phyloP scores from a whole-genome alignment of 2,329 filamentous ascomycete species.

The Hawksworthiomyces lignivorus region DNA sequence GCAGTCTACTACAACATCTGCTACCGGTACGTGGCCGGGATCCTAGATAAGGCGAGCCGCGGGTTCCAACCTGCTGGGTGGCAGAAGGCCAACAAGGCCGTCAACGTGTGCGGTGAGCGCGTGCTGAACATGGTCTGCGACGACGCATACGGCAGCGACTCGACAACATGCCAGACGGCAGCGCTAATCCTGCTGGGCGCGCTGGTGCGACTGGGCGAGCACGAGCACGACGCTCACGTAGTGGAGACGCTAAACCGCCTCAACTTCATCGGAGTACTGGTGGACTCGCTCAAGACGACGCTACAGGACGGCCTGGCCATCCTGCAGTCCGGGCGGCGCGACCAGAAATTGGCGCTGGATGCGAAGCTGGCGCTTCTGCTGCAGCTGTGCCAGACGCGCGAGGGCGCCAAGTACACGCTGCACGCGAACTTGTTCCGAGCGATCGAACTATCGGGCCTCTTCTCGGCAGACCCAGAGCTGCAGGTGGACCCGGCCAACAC shows the following conservation, averaged over 20 bases:
- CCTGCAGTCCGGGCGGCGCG: constrained; percentile 26
- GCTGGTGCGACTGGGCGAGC: constrained; percentile 64
- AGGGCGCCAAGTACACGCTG: constrained; percentile 80
- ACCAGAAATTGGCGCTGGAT: constrained; percentile 48
- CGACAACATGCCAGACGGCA: constrained; percentile 70
- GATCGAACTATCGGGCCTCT: constrained; percentile 75
- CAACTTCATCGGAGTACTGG: constrained; percentile 84
- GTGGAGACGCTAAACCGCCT: constrained; percentile 73
- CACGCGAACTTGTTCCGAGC: constrained; percentile 82
- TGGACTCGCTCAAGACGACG: constrained; percentile 77
- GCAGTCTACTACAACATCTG: constrained; percentile 88
- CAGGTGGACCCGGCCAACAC: constrained; percentile 60
- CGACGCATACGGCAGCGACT: constrained; percentile 80
- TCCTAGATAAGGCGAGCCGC: constrained; percentile 45
- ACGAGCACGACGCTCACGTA: constrained; percentile 65
- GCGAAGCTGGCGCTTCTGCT: constrained; percentile 76
- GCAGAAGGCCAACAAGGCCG: constrained; percentile 63
- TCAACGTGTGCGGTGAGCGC: constrained; percentile 61
- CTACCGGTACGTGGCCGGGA: constrained; percentile 73
- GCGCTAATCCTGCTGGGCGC: constrained; percentile 78
- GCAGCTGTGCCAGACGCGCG: constrained; percentile 72
- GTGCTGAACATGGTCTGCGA: constrained; percentile 85
- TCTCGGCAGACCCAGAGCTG: constrained; percentile 84
- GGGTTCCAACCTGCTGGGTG: constrained; percentile 35
- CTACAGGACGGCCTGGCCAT: constrained; percentile 60